Evolutionary conservation across 208 protist species (phyloP), one percentile per base, ranked within the genome.

Genomic region (Naegleria lovaniensis): DNA sequence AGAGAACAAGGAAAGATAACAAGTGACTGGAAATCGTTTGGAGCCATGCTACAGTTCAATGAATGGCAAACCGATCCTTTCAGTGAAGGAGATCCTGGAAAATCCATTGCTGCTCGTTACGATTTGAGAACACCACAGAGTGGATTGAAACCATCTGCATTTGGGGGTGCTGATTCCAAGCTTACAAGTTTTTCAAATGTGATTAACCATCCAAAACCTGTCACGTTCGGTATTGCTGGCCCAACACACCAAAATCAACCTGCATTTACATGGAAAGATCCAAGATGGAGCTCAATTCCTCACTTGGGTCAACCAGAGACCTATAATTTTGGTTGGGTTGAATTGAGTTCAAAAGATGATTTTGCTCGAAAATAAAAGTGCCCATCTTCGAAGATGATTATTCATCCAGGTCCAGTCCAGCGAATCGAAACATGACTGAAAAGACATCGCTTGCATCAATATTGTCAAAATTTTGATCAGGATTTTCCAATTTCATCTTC

Each of bases 11-110:
- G 51, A 5, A 39, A 89, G 29, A 76, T 76, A 43, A 39, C 75
- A 13, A 85, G 41, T 43, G 79, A 85, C 43, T 85, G n/a, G 79
- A 85, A 85, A 41, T 43, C 15, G 5, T 85, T 43, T 85, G 51
- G 43, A 48, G 5, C 33, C 9, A 29, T 96, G 13, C 93, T 96
- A 91, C 95, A 94, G 41, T 96, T 95, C 52, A 96, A 96, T 79
- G 88, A 97, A 40, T 97, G 89, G 83, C 88, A 95, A 58, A 91
- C 90, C 13, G 96, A 97, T 92, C 92, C 92, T 33, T 83, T 96
- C 15, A 94, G 94, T 40, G 29, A 86, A 39, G 88, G 88, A 33
- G 59, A 94, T 76, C 83, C 93, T 33, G 55, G 25, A 2, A 91
- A 93, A 33, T 39, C 91, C 0, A 94, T 96, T 40, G 39, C 92